Conservation (phyloP, 1,139 yeast species). For the Kodamaea alishanica region DNA sequence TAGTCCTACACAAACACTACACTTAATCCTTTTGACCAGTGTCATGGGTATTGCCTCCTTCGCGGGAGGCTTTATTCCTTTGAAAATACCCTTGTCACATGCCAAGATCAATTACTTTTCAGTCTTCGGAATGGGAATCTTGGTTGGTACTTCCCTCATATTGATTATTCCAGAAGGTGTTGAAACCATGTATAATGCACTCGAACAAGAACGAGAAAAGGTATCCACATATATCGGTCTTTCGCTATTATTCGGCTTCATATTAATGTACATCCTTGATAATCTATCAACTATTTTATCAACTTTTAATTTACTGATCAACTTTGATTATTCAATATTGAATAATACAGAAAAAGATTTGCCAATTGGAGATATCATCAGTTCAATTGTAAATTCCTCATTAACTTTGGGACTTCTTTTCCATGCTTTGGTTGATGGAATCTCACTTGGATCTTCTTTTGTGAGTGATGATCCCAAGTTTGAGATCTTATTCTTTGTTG, state of each 20-base stretch:
- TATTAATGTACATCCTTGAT: constrained; percentile 50
- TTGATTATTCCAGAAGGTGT: constrained; percentile 71
- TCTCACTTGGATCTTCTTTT: constrained; percentile 66
- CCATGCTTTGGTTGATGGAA: constrained; percentile 71
- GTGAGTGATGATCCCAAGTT: constrained; percentile 44
- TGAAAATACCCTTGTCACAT: constrained; percentile 19
- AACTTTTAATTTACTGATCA: constrained; percentile 7
- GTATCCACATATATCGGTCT: constrained; percentile 20
- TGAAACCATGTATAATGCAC: constrained; percentile 39
- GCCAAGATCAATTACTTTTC: constrained; percentile 29
- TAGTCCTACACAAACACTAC: too few species aligned
- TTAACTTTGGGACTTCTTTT: constrained; percentile 60
- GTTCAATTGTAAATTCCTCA: constrained; percentile 30
- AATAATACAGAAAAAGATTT: neutral
- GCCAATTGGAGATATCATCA: constrained; percentile 5
- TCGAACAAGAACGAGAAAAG: constrained; percentile 15
- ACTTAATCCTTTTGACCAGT: constrained; percentile 14
- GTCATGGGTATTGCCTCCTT: constrained; percentile 33
- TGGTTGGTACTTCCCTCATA: constrained; percentile 61
- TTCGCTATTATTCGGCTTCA: constrained; percentile 46
- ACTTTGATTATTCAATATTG: constrained; percentile 6
- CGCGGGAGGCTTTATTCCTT: constrained; percentile 32
- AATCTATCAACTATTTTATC: constrained; percentile 18
- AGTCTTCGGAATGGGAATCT: constrained; percentile 57
- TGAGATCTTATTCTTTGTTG: constrained; percentile 50